Base-by-base conservation (phyloP, 306 rosid genomes). In the Trifolium pratense region DNA sequence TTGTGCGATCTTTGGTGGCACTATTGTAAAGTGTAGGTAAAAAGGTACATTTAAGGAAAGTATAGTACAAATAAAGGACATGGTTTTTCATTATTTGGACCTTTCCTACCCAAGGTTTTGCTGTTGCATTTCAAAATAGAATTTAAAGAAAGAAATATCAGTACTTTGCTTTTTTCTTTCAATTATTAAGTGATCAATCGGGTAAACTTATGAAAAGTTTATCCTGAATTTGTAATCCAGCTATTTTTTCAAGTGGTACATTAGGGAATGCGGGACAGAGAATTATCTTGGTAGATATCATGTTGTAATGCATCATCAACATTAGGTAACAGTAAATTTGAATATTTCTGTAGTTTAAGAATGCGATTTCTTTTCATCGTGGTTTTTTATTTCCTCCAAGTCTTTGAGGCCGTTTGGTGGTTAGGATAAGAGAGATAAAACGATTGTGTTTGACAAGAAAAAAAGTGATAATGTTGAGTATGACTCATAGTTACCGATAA, bases 1-100 rank as follows among this genome's bases (percentile, higher is more conserved):
- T 82, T 81, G 84, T 82, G 87, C 80, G 83, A 72, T 90, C 83
- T 87, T 79, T 69, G 83, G 71, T 87, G 91, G 84, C 73, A 71
- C 13, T 57, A 18, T 56, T 58, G 71, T 66, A 58, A 66, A 75
- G 91, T 82, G 84, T 77, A 60, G 12, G 75, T 25, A 13, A 70
- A 82, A 63, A 71, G 85, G 80, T 68, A 78, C 82, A 80, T 55
- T 13, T 71, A 62, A 71, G 79, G 81, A 86, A 85, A 87, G 80
- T 81, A 40, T 76, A 68, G 18, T 68, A 15, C 77, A 51, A 71
- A 55, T 56, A 42, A 62, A 77, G 85, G 67, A 85, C 83, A 57
- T 9, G 56, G 84, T 79, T 83, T 79, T 83, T 34, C 64, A 60
- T 34, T 2, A 3, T 71, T 75, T 73, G 79, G 51, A 65, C 14